Evolutionary conservation across 768 basidiomycete species (phyloP).

Genomic region (Trametes gibbosa): DNA sequence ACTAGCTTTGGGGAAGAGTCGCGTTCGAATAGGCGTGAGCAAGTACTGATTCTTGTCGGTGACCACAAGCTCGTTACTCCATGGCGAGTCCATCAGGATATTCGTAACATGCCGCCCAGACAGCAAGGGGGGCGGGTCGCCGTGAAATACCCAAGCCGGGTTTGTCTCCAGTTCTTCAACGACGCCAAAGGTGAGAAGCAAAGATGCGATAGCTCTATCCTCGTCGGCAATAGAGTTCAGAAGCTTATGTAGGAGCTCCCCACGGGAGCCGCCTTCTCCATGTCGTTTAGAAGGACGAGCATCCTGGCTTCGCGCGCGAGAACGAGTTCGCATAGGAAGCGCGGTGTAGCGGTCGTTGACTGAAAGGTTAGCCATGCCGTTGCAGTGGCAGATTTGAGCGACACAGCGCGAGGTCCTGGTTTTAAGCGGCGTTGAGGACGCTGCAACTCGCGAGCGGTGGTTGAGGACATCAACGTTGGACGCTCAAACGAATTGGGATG

Average conservation of each 20-base stretch:
- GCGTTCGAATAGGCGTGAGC: conserved; percentile 13
- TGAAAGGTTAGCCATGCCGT: not conserved
- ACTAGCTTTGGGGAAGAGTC: conserved; percentile 14
- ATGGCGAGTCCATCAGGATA: not conserved
- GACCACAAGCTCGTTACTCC: not conserved
- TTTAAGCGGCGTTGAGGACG: too few species aligned
- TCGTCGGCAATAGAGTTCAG: not conserved
- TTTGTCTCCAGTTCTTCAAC: not conserved
- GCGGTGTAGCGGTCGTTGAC: not conserved
- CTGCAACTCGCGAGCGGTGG: not conserved
- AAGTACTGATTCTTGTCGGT: conserved; percentile 13
- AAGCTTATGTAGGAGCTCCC: not conserved
- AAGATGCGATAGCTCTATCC: not conserved
- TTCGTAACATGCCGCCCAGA: not conserved
- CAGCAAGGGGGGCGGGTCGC: not conserved
- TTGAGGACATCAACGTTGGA: not conserved
- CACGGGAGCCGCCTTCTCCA: not conserved
- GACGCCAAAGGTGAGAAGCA: conserved; percentile 2
- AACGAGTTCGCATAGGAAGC: not conserved
- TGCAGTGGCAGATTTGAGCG: too few species aligned
- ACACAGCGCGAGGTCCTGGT: not conserved
- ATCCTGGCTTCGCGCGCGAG: not conserved
- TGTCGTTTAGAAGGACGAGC: not conserved
- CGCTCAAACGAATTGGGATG: not conserved
- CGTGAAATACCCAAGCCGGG: not conserved